Evolutionary conservation across 371 early-diverging fungal species (phyloP), one percentile per base, ranked within the genome.

Genomic region (Funneliformis caledonium): DNA sequence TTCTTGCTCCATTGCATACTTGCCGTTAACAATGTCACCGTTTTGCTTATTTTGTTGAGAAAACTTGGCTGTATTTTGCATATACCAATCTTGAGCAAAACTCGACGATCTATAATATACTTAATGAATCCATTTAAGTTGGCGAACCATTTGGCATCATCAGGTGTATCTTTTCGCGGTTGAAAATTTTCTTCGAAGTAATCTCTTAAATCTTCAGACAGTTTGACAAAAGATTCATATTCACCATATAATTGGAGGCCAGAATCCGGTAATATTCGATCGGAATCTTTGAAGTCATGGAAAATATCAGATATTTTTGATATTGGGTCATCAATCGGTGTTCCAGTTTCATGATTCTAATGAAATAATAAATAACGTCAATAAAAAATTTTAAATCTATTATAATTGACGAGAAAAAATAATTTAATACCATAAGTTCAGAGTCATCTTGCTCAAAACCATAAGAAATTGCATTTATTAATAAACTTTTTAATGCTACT

Each of bases 121-220:
- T 72, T 70, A 60, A 72, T 42, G 72, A 80, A 80, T 43, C 10
- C 42, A 22, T 62, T 10, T 22, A 72, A 19, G 10, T 56, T 0
- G 1, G 16, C 8, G 4, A 72, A 47, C 80, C 80, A 80, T 65
- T 80, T 2, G 37, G 65, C 19, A 52, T 77, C 78, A 42, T 60
- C 22, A 12, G 47, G 10, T 33, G 65, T 22, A 9, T 45, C 8
- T 10, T 47, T 45, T 56, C 78, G 64, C 31, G 42, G 8, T 43
- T 77, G 78, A 12, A 68, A n/a, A n/a, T 43, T 77, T 42, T 68
- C 68, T 43, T 77, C 78, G 52, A 77, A 77, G n/a, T 26, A 64
- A 33, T 4, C 14, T 62, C 78, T 64, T 31, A 77, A 26, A 47
- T 77, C 37, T 47, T 19, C 31, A 10, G 33, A 68, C 33, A 77